Evolutionary conservation across 2,329 filamentous ascomycete genomes (phyloP).

Genomic region (Monilinia polystroma): DNA sequence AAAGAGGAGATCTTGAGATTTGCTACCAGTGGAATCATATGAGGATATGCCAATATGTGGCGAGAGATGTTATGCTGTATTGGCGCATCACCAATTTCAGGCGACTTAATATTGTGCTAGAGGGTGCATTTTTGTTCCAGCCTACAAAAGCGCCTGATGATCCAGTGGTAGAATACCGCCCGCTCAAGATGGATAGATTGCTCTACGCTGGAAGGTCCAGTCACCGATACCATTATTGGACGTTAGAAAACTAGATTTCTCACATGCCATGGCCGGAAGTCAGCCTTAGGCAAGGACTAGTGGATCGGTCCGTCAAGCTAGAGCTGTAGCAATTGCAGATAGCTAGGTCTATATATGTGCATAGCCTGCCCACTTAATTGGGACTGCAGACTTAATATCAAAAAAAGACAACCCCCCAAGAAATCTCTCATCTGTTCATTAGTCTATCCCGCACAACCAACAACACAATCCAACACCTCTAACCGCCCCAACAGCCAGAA

Average conservation of each 20-base stretch:
- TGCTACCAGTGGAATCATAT: conserved; percentile 47
- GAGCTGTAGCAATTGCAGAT: neutral
- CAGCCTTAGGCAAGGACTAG: too few relatives aligned
- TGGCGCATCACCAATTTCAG: neutral
- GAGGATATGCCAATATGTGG: neutral
- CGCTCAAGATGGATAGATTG: neutral
- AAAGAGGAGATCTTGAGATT: conserved; percentile 50
- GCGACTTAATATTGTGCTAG: neutral
- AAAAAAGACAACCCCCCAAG: too few relatives aligned
- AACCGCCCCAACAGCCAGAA: too few relatives aligned
- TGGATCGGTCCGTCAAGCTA: neutral
- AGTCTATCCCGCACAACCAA: too few relatives aligned
- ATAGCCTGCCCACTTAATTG: neutral
- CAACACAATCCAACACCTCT: too few relatives aligned
- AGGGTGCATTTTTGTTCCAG: neutral
- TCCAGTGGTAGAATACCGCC: neutral
- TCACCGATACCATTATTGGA: neutral
- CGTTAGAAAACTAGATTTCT: neutral
- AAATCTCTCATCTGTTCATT: too few relatives aligned
- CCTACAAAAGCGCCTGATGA: too few relatives aligned
- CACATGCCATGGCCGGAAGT: too few relatives aligned
- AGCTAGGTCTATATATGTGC: too few relatives aligned
- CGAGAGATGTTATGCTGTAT: conserved; percentile 7
- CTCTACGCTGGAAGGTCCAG: neutral
- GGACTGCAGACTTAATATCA: neutral